A percentile compares a stretch with the other conserved stretches of the same genome.
These are phyloP conservation scores for Clavispora fructus DNA, from an alignment of 805 yeast genomes.

Conservation along the genomic window DNA sequence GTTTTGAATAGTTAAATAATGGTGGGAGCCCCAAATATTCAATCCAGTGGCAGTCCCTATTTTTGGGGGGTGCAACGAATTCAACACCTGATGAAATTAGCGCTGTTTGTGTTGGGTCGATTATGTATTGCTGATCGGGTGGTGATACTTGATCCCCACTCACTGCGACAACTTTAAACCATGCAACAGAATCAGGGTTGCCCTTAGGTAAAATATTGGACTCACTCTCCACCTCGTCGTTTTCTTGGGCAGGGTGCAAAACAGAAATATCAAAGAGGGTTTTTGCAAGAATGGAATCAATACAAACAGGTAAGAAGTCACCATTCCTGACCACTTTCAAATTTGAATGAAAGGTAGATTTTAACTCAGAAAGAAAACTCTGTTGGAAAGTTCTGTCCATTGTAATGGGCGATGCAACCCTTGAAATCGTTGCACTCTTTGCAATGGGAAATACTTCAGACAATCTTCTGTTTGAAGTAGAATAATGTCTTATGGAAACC, in stretches of 20 bases:
- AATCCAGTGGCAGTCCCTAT: slow-evolving; percentile 39
- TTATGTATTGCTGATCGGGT: slow-evolving; percentile 39
- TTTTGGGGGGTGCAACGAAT: slow-evolving; percentile 29
- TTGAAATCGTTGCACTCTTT: slow-evolving; percentile 55
- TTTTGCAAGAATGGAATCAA: slow-evolving; percentile 64
- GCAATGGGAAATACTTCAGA: slow-evolving; percentile 45
- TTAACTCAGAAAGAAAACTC: slow-evolving; percentile 55
- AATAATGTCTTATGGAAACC: slow-evolving; percentile 18
- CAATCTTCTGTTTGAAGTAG: slow-evolving; percentile 7
- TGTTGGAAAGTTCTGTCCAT: slow-evolving; percentile 60
- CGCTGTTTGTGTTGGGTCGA: slow-evolving; percentile 65
- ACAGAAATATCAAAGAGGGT: slow-evolving; percentile 35
- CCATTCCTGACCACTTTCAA: slow-evolving; percentile 56
- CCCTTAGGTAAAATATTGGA: slow-evolving; percentile 49
- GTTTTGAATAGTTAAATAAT: slow-evolving; percentile 29
- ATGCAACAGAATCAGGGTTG: slow-evolving; percentile 67
- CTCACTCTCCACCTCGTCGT: slow-evolving; percentile 9
- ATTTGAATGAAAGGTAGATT: slow-evolving; percentile 53
- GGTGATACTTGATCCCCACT: slow-evolving; percentile 22
- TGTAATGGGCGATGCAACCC: slow-evolving; percentile 66
- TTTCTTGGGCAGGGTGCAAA: slow-evolving; percentile 17
- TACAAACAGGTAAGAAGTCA: slow-evolving; percentile 71
- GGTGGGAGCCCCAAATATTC: slow-evolving; percentile 42
- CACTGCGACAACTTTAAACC: slow-evolving; percentile 71
- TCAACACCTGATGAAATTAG: slow-evolving; percentile 66